Conservation (phyloP, 352 stramenopile species). For the Pythium sp. region DNA sequence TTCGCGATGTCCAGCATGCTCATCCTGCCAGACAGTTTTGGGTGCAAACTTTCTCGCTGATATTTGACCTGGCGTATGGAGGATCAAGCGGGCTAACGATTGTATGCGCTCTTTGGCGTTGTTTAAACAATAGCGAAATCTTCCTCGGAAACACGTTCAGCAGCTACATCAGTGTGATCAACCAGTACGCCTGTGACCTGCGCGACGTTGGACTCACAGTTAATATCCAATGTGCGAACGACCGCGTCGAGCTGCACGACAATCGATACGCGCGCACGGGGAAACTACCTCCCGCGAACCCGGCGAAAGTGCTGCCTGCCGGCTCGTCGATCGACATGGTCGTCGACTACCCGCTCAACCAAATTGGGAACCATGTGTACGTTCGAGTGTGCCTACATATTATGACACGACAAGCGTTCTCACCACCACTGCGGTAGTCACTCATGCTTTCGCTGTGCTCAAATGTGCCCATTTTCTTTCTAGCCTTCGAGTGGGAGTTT, state of each 20-base stretch:
- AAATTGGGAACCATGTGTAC: slow-evolving; percentile 85
- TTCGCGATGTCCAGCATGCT: slow-evolving; percentile 88
- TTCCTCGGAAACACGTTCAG: slow-evolving; percentile 92
- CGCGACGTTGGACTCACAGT: slow-evolving; percentile 73
- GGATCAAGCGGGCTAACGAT: not conserved
- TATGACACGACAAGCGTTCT: not conserved
- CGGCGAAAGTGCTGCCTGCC: slow-evolving; percentile 55
- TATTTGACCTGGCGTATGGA: not conserved
- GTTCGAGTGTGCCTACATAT: not conserved
- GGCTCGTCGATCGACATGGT: slow-evolving; percentile 89
- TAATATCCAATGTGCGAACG: slow-evolving; percentile 86
- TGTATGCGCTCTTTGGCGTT: not conserved
- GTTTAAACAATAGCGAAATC: slow-evolving; percentile 61
- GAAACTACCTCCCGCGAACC: slow-evolving; percentile 72
- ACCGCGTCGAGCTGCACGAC: slow-evolving; percentile 75
- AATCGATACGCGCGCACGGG: slow-evolving; percentile 70
- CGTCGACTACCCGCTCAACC: slow-evolving; percentile 87
- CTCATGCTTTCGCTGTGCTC: not conserved
- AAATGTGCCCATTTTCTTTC: not conserved
- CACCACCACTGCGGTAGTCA: not conserved
- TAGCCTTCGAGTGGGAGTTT: slow-evolving; percentile 71
- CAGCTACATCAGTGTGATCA: slow-evolving; percentile 92
- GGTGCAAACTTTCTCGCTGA: slow-evolving; percentile 27
- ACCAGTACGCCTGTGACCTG: slow-evolving; percentile 81
- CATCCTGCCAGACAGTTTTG: slow-evolving; percentile 90